phyloP scores from a whole-genome alignment of 1,139 yeast species.

The Pichia sp. region DNA sequence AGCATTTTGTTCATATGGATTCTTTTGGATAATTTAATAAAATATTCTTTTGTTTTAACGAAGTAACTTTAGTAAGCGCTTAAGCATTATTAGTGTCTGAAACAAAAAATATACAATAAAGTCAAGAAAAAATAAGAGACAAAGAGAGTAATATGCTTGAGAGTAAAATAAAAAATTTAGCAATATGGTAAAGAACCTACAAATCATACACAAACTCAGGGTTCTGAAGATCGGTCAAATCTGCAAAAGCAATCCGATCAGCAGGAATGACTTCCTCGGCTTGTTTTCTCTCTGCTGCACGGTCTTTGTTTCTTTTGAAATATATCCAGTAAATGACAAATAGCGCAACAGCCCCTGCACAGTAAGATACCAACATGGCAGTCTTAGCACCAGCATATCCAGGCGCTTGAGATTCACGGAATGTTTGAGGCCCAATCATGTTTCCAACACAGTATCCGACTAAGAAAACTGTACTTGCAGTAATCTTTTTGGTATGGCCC shows the following conservation, averaged over 20 bases:
- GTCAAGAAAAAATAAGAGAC: not conserved
- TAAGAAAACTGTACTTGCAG: slow-evolving; percentile 53
- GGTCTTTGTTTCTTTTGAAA: slow-evolving; percentile 24
- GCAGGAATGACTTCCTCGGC: slow-evolving; percentile 23
- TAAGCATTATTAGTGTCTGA: too few relatives aligned
- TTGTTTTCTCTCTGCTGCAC: slow-evolving; percentile 16
- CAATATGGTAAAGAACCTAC: not conserved
- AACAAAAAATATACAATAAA: too few relatives aligned
- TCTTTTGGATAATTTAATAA: too few relatives aligned
- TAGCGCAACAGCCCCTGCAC: slow-evolving; percentile 20
- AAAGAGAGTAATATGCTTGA: not conserved
- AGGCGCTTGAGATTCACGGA: slow-evolving; percentile 41
- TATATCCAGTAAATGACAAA: slow-evolving; percentile 20
- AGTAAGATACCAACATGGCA: slow-evolving; percentile 28
- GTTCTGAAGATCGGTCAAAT: slow-evolving; percentile 45
- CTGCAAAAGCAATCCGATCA: slow-evolving; percentile 45
- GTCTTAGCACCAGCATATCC: slow-evolving; percentile 39
- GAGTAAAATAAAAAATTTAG: not conserved
- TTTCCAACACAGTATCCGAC: slow-evolving; percentile 60
- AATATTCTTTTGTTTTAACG: too few relatives aligned
- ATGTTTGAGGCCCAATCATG: slow-evolving; percentile 52
- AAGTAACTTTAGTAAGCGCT: too few relatives aligned
- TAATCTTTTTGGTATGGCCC: slow-evolving; percentile 40
- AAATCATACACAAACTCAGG: slow-evolving; percentile 39
- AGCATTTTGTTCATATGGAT: too few relatives aligned